Conservation (phyloP, 805 yeast genomes). For the Saccharomycopsis capsularis region DNA sequence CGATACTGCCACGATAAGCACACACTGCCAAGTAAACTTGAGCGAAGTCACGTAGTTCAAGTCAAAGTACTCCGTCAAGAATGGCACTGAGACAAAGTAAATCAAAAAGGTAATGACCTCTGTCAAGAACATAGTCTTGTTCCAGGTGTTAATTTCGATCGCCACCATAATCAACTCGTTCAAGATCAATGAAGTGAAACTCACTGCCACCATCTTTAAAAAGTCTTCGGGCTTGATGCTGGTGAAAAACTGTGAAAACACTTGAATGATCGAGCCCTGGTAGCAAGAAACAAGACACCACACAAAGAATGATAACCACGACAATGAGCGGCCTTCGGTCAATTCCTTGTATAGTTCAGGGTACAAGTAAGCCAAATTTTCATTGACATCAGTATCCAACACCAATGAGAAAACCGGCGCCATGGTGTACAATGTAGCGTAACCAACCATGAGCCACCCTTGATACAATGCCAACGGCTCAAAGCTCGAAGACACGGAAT, state of each 20-base stretch:
- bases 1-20: constrained; percentile 58
- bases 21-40: constrained; percentile 61
- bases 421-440: constrained; percentile 96
- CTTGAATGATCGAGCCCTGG: constrained; percentile 84
- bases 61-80: constrained; percentile 81
- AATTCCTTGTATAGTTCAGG: constrained; percentile 94
- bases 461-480: constrained; percentile 93
- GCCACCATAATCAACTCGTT: constrained; percentile 94
- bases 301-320: constrained; percentile 79
- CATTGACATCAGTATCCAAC: constrained; percentile 85
- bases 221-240: constrained; percentile 51
- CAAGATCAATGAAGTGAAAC: constrained; percentile 70
- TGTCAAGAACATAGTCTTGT: constrained; percentile 61
- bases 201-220: constrained; percentile 73
- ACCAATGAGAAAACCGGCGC: constrained; percentile 94
- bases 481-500: constrained; percentile 74
- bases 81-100: constrained; percentile 73
- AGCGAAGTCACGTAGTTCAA: constrained; percentile 51
- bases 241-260: constrained; percentile 69
- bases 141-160: constrained; percentile 90
- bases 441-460: constrained; percentile 98
- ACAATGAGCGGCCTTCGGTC: constrained; percentile 78
- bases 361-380: constrained; percentile 77
- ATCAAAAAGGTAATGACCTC: constrained; percentile 62
- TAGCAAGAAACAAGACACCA: constrained; percentile 89